Conservation (phyloP, 495 filamentous ascomycete species). For the Penicillium manginii region DNA sequence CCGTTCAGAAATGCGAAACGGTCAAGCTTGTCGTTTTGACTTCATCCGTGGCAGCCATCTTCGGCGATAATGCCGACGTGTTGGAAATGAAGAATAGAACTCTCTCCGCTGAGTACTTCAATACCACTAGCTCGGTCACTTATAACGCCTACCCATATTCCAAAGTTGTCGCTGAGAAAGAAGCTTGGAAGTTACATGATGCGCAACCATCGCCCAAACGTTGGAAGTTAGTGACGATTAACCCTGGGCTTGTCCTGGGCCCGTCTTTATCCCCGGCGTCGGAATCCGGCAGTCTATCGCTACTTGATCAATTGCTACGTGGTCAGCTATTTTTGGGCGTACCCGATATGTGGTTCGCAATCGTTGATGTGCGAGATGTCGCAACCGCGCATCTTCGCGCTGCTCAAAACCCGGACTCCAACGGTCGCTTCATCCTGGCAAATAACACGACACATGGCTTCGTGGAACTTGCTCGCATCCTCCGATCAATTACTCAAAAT, state of each 20-base stretch:
- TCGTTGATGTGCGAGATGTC: conserved; percentile 21
- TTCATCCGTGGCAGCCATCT: conserved; percentile 23
- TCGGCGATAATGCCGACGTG: conserved; percentile 23
- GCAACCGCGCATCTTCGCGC: conserved; percentile 20
- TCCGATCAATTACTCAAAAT: conserved; percentile 15
- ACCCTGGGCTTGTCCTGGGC: conserved; percentile 24
- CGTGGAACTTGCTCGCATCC: conserved; percentile 18
- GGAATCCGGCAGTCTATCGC: conserved; percentile 23
- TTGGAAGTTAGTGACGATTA: conserved; percentile 25
- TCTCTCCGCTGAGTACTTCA: conserved; percentile 23
- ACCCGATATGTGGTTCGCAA: conserved; percentile 18
- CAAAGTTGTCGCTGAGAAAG: conserved; percentile 25
- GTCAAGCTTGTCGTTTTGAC: conserved; percentile 26
- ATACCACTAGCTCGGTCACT: conserved; percentile 19
- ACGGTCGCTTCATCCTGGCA: conserved; percentile 21
- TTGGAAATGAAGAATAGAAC: conserved; percentile 22
- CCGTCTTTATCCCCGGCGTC: conserved; percentile 22
- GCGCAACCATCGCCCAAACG: conserved; percentile 6
- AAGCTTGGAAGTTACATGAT: conserved; percentile 24
- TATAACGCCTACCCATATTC: conserved; percentile 27
- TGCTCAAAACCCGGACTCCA: conserved; percentile 10
- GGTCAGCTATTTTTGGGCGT: conserved; percentile 14
- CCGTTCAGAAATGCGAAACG: conserved; percentile 21
- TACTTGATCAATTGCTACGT: conserved; percentile 20
- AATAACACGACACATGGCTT: conserved; percentile 14